Evolutionary conservation across 108 stramenopile genomes (phyloP), one percentile per base, ranked within the genome.

Genomic region (Skeletonema tropicum): DNA sequence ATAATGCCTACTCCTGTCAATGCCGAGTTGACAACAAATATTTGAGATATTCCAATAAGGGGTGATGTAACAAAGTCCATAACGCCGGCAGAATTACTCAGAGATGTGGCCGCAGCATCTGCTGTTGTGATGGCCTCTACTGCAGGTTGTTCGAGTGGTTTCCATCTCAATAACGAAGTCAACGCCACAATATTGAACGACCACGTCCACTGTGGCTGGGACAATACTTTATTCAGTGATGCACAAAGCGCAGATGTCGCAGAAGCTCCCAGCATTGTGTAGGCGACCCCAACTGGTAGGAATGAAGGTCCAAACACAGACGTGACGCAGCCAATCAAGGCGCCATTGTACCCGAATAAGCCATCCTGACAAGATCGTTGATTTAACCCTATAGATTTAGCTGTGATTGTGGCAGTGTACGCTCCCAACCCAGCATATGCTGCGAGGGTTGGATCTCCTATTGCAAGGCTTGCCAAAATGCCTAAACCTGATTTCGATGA

Each of bases 271-370:
- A 81, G 60, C 17, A 89, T 10, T 3, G 90, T 83, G 30, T 68
- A 63, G 17, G 61, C 55, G 1, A 73, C 38, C n/a, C 46, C 79
- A 38, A 33, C 70, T 71, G 74, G 87, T 60, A 35, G 19, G 74
- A 55, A 80, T 26, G 49, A 77, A 12, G 73, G 68, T 3, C 86
- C 85, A 77, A 92, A 92, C 30, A 89, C 91, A 6, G 91, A 86
- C 31, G 86, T 71, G 10, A 91, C 94, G 72, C 94, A 94, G 36
- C 94, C 94, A 14, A 94, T 82, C 52, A 94, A 76, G 15, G 86
- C 89, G 10, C 94, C 94, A 74, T 94, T 94, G 88, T 92, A 94
- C 17, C 87, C 87, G 62, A 48, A 81, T 10, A 94, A 71, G 4
- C 93, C 93, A 69, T 89, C 71, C 10, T 74, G 66, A 19, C 83